Percentiles rank a stretch among this genome's conserved stretches.
Conservation (phyloP, 306 rosid species). For the Trifolium dubium region DNA sequence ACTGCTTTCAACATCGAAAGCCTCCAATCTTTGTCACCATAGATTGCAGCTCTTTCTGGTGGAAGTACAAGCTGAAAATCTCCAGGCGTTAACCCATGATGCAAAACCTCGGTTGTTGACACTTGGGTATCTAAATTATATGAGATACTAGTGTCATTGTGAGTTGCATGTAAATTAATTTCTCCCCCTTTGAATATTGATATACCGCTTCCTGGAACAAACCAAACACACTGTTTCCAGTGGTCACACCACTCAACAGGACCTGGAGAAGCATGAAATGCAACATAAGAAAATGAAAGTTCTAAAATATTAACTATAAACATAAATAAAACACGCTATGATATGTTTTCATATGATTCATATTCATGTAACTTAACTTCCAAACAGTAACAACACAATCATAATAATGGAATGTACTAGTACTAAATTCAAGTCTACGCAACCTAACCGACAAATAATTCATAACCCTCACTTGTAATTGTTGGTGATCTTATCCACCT, state of each 20-base stretch:
- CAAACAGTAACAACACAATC: constrained; percentile 28
- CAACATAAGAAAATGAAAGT: constrained; percentile 36
- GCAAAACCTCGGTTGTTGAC: constrained; percentile 50
- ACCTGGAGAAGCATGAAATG: constrained; percentile 57
- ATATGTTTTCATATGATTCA: constrained; percentile 25
- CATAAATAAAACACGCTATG: constrained; percentile 20
- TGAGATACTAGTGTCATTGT: constrained; percentile 65
- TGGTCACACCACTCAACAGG: constrained; percentile 88
- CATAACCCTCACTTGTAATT: constrained; percentile 52
- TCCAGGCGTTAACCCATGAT: constrained; percentile 41
- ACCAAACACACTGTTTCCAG: constrained; percentile 99
- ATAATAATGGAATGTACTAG: constrained; percentile 5
- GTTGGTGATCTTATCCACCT: constrained; percentile 66
- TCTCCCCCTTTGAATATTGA: constrained; percentile 61
- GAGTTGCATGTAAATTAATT: constrained; percentile 63
- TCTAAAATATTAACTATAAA: constrained; percentile 11
- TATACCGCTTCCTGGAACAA: constrained; percentile 76
- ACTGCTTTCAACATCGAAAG: constrained; percentile 60
- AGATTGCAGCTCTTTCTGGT: constrained; percentile 79
- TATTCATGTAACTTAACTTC: constrained; percentile 10
- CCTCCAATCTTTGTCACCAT: constrained; percentile 85
- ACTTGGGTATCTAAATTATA: constrained; percentile 55
- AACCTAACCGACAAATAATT: constrained; percentile 7
- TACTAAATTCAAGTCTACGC: neutral
- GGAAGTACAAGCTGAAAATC: constrained; percentile 64